phyloP scores from a whole-genome alignment of 1,284 basidiomycete species.

The Lentinula novae-zelandiae region DNA sequence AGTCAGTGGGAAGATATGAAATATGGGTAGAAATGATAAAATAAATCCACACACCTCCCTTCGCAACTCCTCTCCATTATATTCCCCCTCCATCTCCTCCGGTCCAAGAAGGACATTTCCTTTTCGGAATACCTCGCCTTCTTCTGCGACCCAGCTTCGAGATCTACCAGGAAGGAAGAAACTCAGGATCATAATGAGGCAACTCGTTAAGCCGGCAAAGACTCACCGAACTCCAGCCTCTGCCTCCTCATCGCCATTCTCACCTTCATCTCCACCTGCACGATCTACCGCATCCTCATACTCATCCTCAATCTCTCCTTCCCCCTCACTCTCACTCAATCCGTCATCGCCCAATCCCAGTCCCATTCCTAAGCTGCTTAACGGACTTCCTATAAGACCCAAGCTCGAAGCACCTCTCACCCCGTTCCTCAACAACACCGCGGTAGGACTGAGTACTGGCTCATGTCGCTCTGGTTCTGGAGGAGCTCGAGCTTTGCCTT shows the following conservation, averaged over 20 bases:
- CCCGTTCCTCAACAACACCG: slow-evolving; percentile 50
- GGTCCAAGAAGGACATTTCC: slow-evolving; percentile 76
- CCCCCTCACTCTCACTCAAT: neutral
- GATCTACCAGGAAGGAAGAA: slow-evolving; percentile 41
- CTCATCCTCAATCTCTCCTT: neutral
- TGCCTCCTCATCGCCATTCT: slow-evolving; percentile 1
- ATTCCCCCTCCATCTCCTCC: slow-evolving; percentile 83
- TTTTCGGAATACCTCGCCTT: slow-evolving; percentile 91
- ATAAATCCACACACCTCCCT: slow-evolving; percentile 59
- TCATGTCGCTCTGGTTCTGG: slow-evolving; percentile 64
- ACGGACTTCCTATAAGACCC: slow-evolving; percentile 11
- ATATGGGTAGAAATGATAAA: neutral
- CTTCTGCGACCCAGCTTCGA: slow-evolving; percentile 79
- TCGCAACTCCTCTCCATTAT: slow-evolving; percentile 78
- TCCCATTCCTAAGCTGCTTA: slow-evolving; percentile 18
- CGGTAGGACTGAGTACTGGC: slow-evolving; percentile 65
- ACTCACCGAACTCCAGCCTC: slow-evolving; percentile 1
- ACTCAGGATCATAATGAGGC: no score
- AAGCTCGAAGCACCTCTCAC: slow-evolving; percentile 28
- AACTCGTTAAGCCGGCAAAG: neutral
- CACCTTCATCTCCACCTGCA: slow-evolving; percentile 6
- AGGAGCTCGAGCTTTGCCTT: slow-evolving; percentile 68
- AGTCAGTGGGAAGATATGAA: no score
- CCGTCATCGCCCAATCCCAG: slow-evolving; percentile 24
- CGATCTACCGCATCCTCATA: slow-evolving; percentile 1